Conservation (phyloP, 768 basidiomycete genomes). For the Macrolepiota dolichaula region DNA sequence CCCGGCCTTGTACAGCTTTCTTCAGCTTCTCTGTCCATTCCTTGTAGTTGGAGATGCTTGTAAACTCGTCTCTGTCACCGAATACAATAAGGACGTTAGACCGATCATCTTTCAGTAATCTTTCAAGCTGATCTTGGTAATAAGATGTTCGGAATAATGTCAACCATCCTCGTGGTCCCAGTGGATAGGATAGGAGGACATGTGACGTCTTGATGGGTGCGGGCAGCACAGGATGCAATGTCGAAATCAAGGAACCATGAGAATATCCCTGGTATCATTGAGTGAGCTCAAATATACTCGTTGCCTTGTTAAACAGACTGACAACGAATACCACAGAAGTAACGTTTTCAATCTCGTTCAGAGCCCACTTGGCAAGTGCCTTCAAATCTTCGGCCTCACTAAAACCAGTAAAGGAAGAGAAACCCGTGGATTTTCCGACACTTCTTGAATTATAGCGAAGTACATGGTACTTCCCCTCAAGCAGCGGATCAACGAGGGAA, state of each 20-base stretch:
- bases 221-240: constrained; percentile 55
- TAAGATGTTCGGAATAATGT: constrained; percentile 61
- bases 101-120: constrained; percentile 41
- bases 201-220: constrained; percentile 55
- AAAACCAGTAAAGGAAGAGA: constrained; percentile 69
- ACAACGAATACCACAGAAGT: constrained; percentile 59
- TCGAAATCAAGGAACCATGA: constrained; percentile 71
- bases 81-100: constrained; percentile 60
- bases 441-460: constrained; percentile 77
- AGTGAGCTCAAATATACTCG: neutral
- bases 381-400: constrained; percentile 69
- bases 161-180: constrained; percentile 62
- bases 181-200: constrained; percentile 73
- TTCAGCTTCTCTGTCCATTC: constrained; percentile 47
- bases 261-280: constrained; percentile 68
- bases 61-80: constrained; percentile 74
- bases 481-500: constrained; percentile 37
- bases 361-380: constrained; percentile 55
- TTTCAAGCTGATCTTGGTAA: constrained; percentile 50
- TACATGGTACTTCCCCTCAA: constrained; percentile 49
- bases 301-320: constrained; percentile 19
- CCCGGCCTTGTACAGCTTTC: constrained; percentile 13
- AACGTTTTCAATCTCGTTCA: constrained; percentile 39
- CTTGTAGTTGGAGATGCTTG: constrained; percentile 49
- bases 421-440: constrained; percentile 70